Evolutionary conservation across 371 early-diverging fungal genomes (phyloP).

Genomic region (Parasitella parasitica): DNA sequence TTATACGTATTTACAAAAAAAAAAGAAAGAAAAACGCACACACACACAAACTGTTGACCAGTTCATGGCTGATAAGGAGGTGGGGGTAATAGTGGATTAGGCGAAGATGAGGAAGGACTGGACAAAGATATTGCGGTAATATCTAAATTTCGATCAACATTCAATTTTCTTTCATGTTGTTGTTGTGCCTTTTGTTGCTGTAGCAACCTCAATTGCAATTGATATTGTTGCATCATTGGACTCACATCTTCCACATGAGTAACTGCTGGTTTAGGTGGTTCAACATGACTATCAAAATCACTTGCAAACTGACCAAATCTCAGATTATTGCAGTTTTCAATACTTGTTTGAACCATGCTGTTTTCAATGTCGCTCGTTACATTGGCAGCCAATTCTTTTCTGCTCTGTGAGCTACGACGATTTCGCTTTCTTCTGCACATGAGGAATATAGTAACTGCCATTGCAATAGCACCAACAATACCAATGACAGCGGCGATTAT

Average conservation of each 20-base stretch:
- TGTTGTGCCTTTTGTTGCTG: constrained; percentile 11
- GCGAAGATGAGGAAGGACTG: neutral
- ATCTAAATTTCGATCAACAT: neutral
- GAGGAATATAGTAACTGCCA: constrained; percentile 27
- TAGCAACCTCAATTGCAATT: constrained; percentile 15
- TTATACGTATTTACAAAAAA: too few relatives aligned
- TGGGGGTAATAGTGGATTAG: constrained; percentile 11
- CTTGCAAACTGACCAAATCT: constrained; percentile 19
- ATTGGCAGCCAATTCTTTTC: neutral
- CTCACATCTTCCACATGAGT: constrained; percentile 5
- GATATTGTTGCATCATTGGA: constrained; percentile 27
- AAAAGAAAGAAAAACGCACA: neutral
- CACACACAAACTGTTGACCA: too few relatives aligned
- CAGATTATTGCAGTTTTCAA: neutral
- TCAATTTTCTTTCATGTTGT: constrained; percentile 2
- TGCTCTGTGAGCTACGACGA: neutral
- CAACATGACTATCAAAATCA: constrained; percentile 16
- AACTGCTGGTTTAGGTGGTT: constrained; percentile 5
- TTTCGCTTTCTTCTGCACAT: constrained; percentile 23
- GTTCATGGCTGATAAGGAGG: constrained; percentile 26
- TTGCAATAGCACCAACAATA: constrained; percentile 26
- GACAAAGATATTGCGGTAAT: constrained; percentile 1
- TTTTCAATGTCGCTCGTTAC: neutral
- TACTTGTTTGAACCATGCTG: neutral
- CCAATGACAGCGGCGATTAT: constrained; percentile 39